Conservation (phyloP, 129 eudicot species). For the Artemisia argyi region DNA sequence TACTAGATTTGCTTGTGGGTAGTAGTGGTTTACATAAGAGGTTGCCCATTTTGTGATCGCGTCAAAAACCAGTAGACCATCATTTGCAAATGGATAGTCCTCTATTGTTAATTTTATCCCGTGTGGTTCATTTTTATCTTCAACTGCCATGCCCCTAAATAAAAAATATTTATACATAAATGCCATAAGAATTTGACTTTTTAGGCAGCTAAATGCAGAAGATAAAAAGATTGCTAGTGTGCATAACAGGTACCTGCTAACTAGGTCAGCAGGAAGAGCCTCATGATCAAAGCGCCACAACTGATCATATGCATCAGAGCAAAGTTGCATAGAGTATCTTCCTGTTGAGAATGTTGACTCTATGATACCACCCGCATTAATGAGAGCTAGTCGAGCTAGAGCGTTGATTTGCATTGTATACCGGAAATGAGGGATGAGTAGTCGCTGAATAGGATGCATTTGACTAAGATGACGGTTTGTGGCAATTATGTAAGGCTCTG, state of each 20-base stretch:
- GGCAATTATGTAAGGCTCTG: no score
- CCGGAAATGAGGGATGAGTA: no score
- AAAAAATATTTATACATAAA: not conserved
- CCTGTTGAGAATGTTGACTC: slow-evolving; percentile 61
- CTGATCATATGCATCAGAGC: slow-evolving; percentile 59
- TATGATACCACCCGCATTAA: slow-evolving; percentile 60
- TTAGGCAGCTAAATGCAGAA: no score
- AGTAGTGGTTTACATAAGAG: slow-evolving; percentile 38
- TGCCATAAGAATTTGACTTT: not conserved
- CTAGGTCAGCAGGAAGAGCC: slow-evolving; percentile 67
- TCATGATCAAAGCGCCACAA: slow-evolving; percentile 72
- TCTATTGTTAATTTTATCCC: slow-evolving; percentile 40
- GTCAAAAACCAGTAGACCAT: slow-evolving; percentile 46
- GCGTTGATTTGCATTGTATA: no score
- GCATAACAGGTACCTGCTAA: slow-evolving; percentile 46
- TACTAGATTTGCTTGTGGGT: slow-evolving; percentile 27
- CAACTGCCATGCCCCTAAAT: slow-evolving; percentile 60
- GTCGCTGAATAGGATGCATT: no score
- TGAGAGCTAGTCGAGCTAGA: slow-evolving; percentile 53
- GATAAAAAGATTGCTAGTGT: no score
- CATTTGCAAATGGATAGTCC: slow-evolving; percentile 57
- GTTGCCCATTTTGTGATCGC: slow-evolving; percentile 52
- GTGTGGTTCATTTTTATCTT: slow-evolving; percentile 38
- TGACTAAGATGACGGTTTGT: no score
- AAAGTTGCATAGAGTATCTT: slow-evolving; percentile 59